Percentiles rank a stretch among this genome's conserved stretches.
phyloP scores from a whole-genome alignment of 192 early-diverging fungal species.

The Coemansia sp. region DNA sequence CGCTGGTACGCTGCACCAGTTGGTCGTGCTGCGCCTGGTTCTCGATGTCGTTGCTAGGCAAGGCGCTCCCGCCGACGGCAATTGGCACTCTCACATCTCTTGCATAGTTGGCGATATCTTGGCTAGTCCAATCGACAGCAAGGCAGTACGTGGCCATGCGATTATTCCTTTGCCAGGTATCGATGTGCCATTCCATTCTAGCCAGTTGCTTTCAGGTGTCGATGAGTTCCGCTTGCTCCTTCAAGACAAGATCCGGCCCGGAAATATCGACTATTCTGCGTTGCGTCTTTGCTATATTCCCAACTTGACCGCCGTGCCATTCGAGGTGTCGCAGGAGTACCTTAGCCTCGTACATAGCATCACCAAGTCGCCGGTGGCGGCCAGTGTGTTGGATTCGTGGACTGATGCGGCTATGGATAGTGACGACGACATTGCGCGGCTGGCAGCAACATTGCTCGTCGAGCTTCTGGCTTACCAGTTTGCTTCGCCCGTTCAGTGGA shows the following conservation, averaged over 20 bases:
- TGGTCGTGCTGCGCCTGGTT: constrained; percentile 73
- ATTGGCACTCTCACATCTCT: constrained; percentile 74
- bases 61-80: constrained; percentile 64
- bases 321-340: constrained; percentile 76
- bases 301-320: constrained; percentile 89
- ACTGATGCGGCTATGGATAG: constrained; percentile 19
- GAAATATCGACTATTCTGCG: constrained; percentile 62
- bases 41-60: constrained; percentile 77
- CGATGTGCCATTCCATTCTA: constrained; percentile 89
- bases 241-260: constrained; percentile 69
- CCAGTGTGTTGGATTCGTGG: constrained; percentile 72
- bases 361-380: constrained; percentile 67
- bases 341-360: constrained; percentile 65
- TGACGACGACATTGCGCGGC: constrained; percentile 63
- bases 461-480: constrained; percentile 92
- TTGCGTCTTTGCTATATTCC: constrained; percentile 84
- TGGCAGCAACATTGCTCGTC: constrained; percentile 76
- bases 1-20: constrained; percentile 74
- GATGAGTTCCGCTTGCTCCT: constrained; percentile 83
- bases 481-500: constrained; percentile 90
- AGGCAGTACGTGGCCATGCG: constrained; percentile 76
- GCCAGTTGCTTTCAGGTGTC: constrained; percentile 79
- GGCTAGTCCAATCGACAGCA: constrained; percentile 58
- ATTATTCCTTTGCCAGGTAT: constrained; percentile 86
- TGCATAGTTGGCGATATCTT: constrained; percentile 66